These are phyloP conservation scores for Podila verticillata DNA, from an alignment of 192 early-diverging fungal genomes.

Conservation along the genomic window DNA sequence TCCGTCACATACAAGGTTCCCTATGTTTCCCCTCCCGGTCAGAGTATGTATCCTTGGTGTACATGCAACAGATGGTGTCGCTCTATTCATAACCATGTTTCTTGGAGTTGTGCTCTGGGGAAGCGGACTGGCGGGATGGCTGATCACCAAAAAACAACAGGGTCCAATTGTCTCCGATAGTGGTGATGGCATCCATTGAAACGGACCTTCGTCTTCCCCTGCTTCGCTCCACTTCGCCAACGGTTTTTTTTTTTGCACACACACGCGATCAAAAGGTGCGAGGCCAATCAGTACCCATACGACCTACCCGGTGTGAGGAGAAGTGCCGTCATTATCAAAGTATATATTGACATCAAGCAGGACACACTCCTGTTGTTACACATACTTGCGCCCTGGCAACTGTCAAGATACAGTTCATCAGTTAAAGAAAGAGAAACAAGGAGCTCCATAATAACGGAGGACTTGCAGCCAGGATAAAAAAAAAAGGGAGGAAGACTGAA, in stretches of 20 bases:
- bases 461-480: no score
- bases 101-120: background rate
- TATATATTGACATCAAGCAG: background rate
- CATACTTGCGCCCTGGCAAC: background rate
- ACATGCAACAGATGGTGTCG: background rate
- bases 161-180: no score
- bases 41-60: conserved; percentile 31
- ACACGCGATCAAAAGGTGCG: no score
- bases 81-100: background rate
- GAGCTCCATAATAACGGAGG: background rate
- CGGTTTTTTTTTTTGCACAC: no score
- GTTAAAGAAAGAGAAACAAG: background rate
- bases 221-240: no score
- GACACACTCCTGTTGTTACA: background rate
- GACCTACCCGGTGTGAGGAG: background rate
- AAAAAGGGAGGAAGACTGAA: no score
- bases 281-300: background rate
- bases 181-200: no score
- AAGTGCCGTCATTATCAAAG: background rate
- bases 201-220: no score
- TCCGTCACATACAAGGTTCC: conserved; percentile 20
- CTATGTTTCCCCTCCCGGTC: conserved; percentile 32
- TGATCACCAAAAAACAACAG: no score
- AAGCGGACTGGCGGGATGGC: background rate
- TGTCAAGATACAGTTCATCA: background rate